Conservation (phyloP, 225 moss, liverwort and hornwort genomes). For the Rhytidiadelphus loreus region DNA sequence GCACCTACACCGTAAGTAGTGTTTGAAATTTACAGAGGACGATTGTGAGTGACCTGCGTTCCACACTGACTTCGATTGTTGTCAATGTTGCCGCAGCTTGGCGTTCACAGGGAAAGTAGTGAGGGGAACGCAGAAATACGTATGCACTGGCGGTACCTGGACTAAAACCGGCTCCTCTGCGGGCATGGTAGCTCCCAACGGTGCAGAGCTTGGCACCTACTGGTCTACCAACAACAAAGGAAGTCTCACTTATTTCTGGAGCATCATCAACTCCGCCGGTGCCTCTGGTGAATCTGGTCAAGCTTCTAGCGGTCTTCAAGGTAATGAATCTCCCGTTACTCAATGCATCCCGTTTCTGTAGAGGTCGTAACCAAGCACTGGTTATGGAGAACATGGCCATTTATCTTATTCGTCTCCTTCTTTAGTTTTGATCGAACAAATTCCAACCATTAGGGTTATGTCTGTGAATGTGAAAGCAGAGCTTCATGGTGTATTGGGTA, state of each 20-base stretch:
- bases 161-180: constrained; percentile 11
- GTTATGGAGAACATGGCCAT: no score
- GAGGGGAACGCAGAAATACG: neutral
- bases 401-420: neutral
- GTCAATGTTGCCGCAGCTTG: neutral
- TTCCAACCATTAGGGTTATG: neutral
- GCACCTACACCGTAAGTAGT: no score
- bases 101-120: neutral
- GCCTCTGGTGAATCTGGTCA: neutral
- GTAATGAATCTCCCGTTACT: neutral
- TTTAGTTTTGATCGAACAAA: neutral
- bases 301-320: neutral
- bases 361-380: neutral
- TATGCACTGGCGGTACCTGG: neutral
- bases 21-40: no score
- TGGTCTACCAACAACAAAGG: neutral
- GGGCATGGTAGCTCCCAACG: neutral
- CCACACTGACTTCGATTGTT: neutral
- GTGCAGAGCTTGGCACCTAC: constrained; percentile 6
- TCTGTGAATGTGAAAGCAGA: neutral
- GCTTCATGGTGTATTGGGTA: neutral
- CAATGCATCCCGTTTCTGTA: no score
- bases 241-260: neutral
- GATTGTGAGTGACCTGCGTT: neutral
- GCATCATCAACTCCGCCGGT: constrained; percentile 7